Evolutionary conservation across 1,284 basidiomycete genomes (phyloP).

Genomic region (Ceratobasidium sp.): DNA sequence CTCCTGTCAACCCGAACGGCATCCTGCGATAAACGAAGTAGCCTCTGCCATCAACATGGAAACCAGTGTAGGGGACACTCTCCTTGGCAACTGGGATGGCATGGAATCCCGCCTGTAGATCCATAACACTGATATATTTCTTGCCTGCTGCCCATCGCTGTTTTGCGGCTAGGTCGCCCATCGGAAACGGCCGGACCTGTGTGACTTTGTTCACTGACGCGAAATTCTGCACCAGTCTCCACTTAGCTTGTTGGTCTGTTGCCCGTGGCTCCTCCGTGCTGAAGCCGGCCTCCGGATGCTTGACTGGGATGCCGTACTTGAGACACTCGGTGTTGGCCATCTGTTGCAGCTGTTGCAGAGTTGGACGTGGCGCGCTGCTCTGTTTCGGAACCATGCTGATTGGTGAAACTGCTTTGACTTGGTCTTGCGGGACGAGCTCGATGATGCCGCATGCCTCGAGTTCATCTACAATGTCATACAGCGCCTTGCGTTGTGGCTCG

Average conservation of each 20-base stretch:
- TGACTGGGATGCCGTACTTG: background rate
- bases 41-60: conserved; percentile 47
- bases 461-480: conserved; percentile 48
- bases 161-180: conserved; percentile 40
- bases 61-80: conserved; percentile 42
- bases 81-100: conserved; percentile 33
- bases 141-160: conserved; percentile 41
- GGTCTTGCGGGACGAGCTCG: conserved; percentile 37
- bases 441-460: conserved; percentile 49
- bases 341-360: conserved; percentile 30
- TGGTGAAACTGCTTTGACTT: conserved; percentile 46
- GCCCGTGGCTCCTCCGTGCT: background rate
- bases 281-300: background rate
- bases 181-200: conserved; percentile 45
- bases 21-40: conserved; percentile 45
- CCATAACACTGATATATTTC: conserved; percentile 36
- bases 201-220: conserved; percentile 50
- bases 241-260: conserved; percentile 35
- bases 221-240: conserved; percentile 50
- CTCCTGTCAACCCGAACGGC: conserved; percentile 47
- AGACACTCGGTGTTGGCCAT: conserved; percentile 47
- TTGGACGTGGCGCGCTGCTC: conserved; percentile 21
- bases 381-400: conserved; percentile 51
- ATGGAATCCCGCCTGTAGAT: conserved; percentile 45
- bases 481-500: conserved; percentile 40